Conservation (phyloP, 129 eudicot species). For the Solidago caesia region DNA sequence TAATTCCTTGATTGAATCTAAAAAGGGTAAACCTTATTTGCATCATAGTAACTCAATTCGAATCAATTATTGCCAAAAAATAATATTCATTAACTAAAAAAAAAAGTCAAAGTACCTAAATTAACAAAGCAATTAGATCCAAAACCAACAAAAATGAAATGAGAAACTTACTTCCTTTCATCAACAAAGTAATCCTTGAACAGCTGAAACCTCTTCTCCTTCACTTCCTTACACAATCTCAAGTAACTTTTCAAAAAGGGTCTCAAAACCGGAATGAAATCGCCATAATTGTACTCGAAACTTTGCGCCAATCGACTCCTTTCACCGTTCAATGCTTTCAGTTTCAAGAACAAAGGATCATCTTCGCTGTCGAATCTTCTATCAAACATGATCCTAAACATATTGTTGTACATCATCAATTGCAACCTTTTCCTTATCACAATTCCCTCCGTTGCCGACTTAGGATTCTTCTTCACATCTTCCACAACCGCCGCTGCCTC, state of each 20-base stretch:
- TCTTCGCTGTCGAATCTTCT: constrained; percentile 66
- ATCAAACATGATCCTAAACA: constrained; percentile 85
- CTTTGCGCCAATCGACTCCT: constrained; percentile 90
- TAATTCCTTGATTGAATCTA: too few relatives aligned
- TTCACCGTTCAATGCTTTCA: constrained; percentile 80
- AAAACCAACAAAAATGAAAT: neutral
- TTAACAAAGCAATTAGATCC: neutral
- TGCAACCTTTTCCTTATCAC: constrained; percentile 73
- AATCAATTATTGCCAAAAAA: neutral
- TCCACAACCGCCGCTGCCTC: constrained; percentile 75
- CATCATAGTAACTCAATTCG: neutral
- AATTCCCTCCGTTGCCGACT: constrained; percentile 52
- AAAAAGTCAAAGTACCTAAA: too few relatives aligned
- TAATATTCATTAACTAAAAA: neutral
- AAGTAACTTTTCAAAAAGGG: constrained; percentile 79
- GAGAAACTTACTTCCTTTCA: constrained; percentile 73
- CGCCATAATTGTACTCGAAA: constrained; percentile 86
- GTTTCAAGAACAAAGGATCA: constrained; percentile 74
- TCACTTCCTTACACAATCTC: constrained; percentile 71
- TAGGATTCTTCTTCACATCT: constrained; percentile 71
- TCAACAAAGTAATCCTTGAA: constrained; percentile 83
- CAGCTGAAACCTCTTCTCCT: constrained; percentile 69
- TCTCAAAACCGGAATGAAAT: constrained; percentile 82
- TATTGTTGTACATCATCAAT: constrained; percentile 86
- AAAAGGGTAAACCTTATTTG: neutral